These are phyloP conservation scores for Lactarius hengduanensis DNA, from an alignment of 768 basidiomycete species.

Conservation along the genomic window DNA sequence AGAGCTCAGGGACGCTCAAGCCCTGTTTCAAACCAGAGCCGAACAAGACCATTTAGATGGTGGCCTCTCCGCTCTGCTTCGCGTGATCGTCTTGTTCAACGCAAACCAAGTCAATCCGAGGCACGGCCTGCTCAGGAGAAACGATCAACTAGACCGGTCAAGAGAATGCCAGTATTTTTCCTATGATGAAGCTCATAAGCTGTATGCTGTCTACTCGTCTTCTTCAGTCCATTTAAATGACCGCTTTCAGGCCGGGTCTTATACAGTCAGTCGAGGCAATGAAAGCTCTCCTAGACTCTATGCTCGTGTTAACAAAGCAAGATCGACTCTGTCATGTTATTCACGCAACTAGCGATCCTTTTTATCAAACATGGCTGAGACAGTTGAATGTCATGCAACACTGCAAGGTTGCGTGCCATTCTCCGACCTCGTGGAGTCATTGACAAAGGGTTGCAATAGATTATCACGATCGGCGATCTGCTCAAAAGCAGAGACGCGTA, in stretches of 20 bases:
- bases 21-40: slow-evolving; percentile 22
- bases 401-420: slow-evolving; percentile 58
- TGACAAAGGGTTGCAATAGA: slow-evolving; percentile 38
- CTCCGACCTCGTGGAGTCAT: not conserved
- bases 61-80: slow-evolving; percentile 22
- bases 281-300: slow-evolving; percentile 82
- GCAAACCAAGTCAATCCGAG: slow-evolving; percentile 11
- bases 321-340: slow-evolving; percentile 82
- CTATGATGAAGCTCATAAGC: slow-evolving; percentile 85
- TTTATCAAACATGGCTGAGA: slow-evolving; percentile 81
- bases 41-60: slow-evolving; percentile 19
- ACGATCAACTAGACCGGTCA: slow-evolving; percentile 41
- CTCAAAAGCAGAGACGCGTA: slow-evolving; percentile 64
- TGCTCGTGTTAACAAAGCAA: slow-evolving; percentile 86
- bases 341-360: slow-evolving; percentile 80
- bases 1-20: slow-evolving; percentile 5
- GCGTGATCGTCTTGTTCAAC: slow-evolving; percentile 14
- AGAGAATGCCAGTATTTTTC: slow-evolving; percentile 78
- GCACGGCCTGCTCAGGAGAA: slow-evolving; percentile 37
- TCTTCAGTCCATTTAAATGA: not conserved
- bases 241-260: slow-evolving; percentile 54
- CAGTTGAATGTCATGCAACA: slow-evolving; percentile 80
- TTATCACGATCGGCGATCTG: slow-evolving; percentile 81
- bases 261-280: slow-evolving; percentile 78
- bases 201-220: slow-evolving; percentile 45